Evolutionary conservation across 345 rosid species (phyloP).

Genomic region (Moricandia moricandioides): DNA sequence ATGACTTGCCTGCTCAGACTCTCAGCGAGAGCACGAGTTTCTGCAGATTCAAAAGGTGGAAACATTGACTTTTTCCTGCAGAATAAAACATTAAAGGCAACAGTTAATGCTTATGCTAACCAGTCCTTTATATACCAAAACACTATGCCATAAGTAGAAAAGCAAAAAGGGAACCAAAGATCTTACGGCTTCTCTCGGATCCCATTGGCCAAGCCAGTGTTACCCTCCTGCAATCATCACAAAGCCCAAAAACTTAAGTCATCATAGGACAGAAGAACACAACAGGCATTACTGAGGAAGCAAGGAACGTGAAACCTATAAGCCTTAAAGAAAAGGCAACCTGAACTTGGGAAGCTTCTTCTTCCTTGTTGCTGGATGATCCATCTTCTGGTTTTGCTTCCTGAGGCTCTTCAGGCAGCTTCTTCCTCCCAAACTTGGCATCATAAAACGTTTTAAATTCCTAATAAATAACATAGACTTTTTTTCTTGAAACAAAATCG

Average conservation of each 20-base stretch:
- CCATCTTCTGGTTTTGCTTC: slow-evolving; percentile 43
- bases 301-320: not conserved
- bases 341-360: slow-evolving; percentile 60
- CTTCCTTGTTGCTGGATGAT: slow-evolving; percentile 46
- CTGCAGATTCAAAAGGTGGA: slow-evolving; percentile 88
- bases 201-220: slow-evolving; percentile 44
- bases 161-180: not conserved
- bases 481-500: slow-evolving; percentile 24
- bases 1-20: slow-evolving; percentile 70
- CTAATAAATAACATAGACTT: slow-evolving; percentile 44
- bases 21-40: slow-evolving; percentile 80
- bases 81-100: not conserved
- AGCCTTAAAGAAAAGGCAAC: slow-evolving; percentile 31
- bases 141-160: not conserved
- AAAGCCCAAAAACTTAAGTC: not conserved
- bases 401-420: slow-evolving; percentile 34
- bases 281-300: not conserved
- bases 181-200: slow-evolving; percentile 58
- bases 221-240: slow-evolving; percentile 44
- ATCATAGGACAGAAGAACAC: not conserved
- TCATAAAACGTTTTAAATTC: slow-evolving; percentile 77
- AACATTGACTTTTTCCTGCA: slow-evolving; percentile 75
- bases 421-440: slow-evolving; percentile 95
- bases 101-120: slow-evolving; percentile 5
- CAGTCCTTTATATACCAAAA: not conserved